These are phyloP conservation scores for Inosperma sp. DNA, from an alignment of 768 basidiomycete genomes.

Conservation along the genomic window DNA sequence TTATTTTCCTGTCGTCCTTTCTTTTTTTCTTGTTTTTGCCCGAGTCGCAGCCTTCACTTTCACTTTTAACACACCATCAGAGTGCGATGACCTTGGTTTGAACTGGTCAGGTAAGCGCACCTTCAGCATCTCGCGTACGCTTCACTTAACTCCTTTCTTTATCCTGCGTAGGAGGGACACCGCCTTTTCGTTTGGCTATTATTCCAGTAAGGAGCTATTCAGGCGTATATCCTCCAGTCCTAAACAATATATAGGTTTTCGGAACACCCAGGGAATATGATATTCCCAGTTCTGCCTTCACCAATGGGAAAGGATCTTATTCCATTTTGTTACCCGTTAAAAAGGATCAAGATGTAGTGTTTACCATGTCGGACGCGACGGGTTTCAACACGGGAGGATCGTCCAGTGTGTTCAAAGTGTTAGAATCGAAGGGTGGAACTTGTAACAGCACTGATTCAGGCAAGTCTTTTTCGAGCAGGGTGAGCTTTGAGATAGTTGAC, in stretches of 20 bases:
- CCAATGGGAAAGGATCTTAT: slow-evolving; percentile 51
- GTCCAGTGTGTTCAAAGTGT: slow-evolving; percentile 46
- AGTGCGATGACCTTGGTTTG: slow-evolving; percentile 60
- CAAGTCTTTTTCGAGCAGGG: slow-evolving; percentile 24
- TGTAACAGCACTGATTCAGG: slow-evolving; percentile 50
- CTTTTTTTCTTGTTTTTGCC: slow-evolving; percentile 22
- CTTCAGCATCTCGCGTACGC: not conserved
- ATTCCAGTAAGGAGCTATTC: slow-evolving; percentile 36
- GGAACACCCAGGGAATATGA: slow-evolving; percentile 48
- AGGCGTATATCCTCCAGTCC: slow-evolving; percentile 30
- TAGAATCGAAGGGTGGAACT: slow-evolving; percentile 38
- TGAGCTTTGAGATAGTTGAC: not conserved
- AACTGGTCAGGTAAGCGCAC: slow-evolving; percentile 54
- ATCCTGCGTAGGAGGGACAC: slow-evolving; percentile 45
- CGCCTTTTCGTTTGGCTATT: slow-evolving; percentile 50
- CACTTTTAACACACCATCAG: slow-evolving; percentile 38
- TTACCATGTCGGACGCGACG: slow-evolving; percentile 68
- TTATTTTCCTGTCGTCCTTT: slow-evolving; percentile 18
- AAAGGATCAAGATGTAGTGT: slow-evolving; percentile 38
- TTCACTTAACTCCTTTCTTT: slow-evolving; percentile 8
- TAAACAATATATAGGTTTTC: slow-evolving; percentile 39
- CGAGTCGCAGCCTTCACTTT: slow-evolving; percentile 44
- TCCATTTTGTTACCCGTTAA: slow-evolving; percentile 42
- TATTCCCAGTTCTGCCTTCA: slow-evolving; percentile 53
- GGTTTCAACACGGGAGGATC: slow-evolving; percentile 67